These are phyloP conservation scores for Poronia punctata DNA, from an alignment of 495 filamentous ascomycete species.

Conservation along the genomic window DNA sequence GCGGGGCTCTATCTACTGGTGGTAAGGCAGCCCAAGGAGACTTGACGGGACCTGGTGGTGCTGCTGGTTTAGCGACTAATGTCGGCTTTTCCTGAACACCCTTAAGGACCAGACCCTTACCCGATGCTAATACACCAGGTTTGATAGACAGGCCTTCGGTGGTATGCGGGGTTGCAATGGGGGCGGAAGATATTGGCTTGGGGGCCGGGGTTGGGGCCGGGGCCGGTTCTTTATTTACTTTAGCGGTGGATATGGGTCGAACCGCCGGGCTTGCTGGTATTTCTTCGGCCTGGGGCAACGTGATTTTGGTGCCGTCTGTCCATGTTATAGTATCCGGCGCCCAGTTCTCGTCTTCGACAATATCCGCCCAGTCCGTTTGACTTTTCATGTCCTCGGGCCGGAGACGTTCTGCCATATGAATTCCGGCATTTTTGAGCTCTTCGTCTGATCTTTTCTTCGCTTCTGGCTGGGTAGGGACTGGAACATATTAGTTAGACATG, in stretches of 20 bases:
- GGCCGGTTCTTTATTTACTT: slow-evolving; percentile 14
- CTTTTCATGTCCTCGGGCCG: slow-evolving; percentile 71
- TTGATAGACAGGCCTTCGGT: slow-evolving; percentile 34
- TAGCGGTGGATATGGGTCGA: slow-evolving; percentile 13
- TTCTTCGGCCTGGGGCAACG: slow-evolving; percentile 59
- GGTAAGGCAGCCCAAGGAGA: slow-evolving; percentile 88
- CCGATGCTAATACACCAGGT: slow-evolving; percentile 34
- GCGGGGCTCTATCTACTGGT: slow-evolving; percentile 73
- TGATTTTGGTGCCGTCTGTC: slow-evolving; percentile 94
- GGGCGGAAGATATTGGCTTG: slow-evolving; percentile 34
- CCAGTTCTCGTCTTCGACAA: slow-evolving; percentile 98
- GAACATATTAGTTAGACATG: slow-evolving; percentile 16
- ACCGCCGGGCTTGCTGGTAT: slow-evolving; percentile 32
- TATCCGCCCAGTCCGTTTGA: slow-evolving; percentile 94
- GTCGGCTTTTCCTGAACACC: slow-evolving; percentile 68
- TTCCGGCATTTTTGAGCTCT: slow-evolving; percentile 91
- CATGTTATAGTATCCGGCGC: slow-evolving; percentile 92
- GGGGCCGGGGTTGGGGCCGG: slow-evolving; percentile 15
- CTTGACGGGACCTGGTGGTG: slow-evolving; percentile 64
- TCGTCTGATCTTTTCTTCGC: slow-evolving; percentile 95
- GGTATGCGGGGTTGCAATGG: slow-evolving; percentile 20
- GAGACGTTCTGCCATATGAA: slow-evolving; percentile 88
- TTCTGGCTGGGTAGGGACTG: slow-evolving; percentile 70
- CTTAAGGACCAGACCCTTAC: slow-evolving; percentile 53
- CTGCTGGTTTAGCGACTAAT: slow-evolving; percentile 71